Percentiles rank a stretch among this genome's conserved stretches.
These are phyloP conservation scores for Microsporum audouinii DNA, from an alignment of 2,329 filamentous ascomycete species.

Conservation along the genomic window DNA sequence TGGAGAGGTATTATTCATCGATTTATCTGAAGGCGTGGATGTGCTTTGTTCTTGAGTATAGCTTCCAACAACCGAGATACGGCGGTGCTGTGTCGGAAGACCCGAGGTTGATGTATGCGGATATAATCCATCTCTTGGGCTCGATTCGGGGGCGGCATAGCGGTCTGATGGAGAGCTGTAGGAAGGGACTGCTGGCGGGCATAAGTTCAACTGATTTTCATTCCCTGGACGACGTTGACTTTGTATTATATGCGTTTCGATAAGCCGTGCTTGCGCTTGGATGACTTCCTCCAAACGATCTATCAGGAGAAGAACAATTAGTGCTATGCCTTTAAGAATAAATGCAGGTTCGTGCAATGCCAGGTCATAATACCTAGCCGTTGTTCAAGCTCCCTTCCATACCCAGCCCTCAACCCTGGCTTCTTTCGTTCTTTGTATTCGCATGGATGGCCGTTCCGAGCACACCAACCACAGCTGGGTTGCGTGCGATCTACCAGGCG, in stretches of 20 bases:
- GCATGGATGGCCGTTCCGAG: slow-evolving; percentile 54
- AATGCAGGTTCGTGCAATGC: not conserved
- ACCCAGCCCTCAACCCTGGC: slow-evolving; percentile 53
- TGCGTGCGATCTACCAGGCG: slow-evolving; percentile 39
- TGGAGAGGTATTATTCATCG: slow-evolving; percentile 20
- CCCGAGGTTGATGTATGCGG: slow-evolving; percentile 46
- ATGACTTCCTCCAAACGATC: slow-evolving; percentile 58
- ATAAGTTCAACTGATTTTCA: not conserved
- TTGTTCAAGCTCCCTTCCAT: slow-evolving; percentile 62
- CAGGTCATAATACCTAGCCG: slow-evolving; percentile 39
- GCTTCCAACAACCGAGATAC: slow-evolving; percentile 33
- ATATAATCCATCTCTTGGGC: slow-evolving; percentile 49
- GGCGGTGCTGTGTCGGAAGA: slow-evolving; percentile 37
- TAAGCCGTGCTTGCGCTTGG: slow-evolving; percentile 53
- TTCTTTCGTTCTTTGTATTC: slow-evolving; percentile 62
- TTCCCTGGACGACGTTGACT: not conserved
- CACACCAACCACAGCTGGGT: slow-evolving; percentile 59
- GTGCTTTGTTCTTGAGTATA: slow-evolving; percentile 39
- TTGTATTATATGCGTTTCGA: slow-evolving; percentile 45
- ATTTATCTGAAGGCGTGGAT: slow-evolving; percentile 27
- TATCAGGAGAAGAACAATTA: slow-evolving; percentile 9
- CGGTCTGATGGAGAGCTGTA: slow-evolving; percentile 39
- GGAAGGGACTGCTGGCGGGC: slow-evolving; percentile 17
- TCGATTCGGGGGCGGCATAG: slow-evolving; percentile 44
- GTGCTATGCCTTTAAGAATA: not conserved